phyloP scores from a whole-genome alignment of 257 asterid species.

The Rhazya stricta region DNA sequence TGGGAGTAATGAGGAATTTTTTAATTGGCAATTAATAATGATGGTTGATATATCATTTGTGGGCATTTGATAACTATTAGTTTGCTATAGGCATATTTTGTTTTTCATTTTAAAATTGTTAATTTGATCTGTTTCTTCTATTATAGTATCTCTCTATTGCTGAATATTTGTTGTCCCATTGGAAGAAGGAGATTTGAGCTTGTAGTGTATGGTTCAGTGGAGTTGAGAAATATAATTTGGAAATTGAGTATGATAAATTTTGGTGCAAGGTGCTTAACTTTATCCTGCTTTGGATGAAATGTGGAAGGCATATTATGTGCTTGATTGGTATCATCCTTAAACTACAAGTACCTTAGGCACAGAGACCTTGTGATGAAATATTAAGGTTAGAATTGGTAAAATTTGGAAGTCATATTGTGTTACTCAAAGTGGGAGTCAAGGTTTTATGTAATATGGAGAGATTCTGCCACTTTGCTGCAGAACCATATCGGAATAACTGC shows the following conservation, averaged over 20 bases:
- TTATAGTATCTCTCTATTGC: background rate
- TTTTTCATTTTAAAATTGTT: background rate
- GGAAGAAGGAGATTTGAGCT: background rate
- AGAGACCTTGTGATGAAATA: background rate
- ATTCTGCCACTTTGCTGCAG: background rate
- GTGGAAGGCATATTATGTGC: background rate
- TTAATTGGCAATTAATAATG: background rate
- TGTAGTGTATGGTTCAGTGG: background rate
- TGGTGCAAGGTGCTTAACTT: background rate
- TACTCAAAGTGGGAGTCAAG: background rate
- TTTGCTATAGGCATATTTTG: background rate
- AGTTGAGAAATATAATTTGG: background rate
- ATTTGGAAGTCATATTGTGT: background rate
- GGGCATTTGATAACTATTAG: background rate
- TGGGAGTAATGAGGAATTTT: background rate
- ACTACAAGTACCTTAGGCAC: background rate
- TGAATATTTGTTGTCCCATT: background rate
- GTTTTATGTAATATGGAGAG: background rate
- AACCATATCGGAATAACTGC: background rate
- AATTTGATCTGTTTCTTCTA: background rate
- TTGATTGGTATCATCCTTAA: background rate
- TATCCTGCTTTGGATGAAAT: background rate
- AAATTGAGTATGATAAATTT: background rate
- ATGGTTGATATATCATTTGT: background rate
- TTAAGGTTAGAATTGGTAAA: background rate